Conservation (phyloP, 495 filamentous ascomycete species). For the Penicillium soppii region DNA sequence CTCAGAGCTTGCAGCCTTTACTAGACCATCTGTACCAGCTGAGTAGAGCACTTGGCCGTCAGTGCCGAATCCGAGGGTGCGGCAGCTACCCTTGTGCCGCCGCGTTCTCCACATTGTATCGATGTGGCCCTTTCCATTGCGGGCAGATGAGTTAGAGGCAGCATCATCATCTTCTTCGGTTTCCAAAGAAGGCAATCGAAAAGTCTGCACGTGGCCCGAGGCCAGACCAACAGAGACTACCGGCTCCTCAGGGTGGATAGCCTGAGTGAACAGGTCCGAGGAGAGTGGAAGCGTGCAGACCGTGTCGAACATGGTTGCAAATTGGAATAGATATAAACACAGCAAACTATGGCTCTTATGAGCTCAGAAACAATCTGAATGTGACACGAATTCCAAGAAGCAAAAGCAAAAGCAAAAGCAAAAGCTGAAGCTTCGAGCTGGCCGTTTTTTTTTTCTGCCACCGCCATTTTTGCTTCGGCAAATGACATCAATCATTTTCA, state of each 20-base stretch:
- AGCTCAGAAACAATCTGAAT: background rate
- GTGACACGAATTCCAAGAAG: background rate
- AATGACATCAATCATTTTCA: slow-evolving; percentile 1
- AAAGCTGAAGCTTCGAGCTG: slow-evolving; percentile 12
- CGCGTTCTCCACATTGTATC: slow-evolving; percentile 84
- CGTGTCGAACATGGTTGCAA: slow-evolving; percentile 69
- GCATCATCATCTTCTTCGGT: slow-evolving; percentile 48
- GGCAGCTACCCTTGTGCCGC: slow-evolving; percentile 90
- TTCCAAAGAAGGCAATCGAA: slow-evolving; percentile 65
- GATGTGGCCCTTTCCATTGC: slow-evolving; percentile 69
- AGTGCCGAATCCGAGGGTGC: slow-evolving; percentile 69
- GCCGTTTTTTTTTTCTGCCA: slow-evolving; percentile 20
- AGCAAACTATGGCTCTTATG: background rate
- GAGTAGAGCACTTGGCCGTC: slow-evolving; percentile 81
- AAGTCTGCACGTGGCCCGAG: slow-evolving; percentile 82
- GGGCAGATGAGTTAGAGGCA: slow-evolving; percentile 38
- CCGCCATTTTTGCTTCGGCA: slow-evolving; percentile 3
- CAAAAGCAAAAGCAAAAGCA: background rate
- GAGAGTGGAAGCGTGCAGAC: slow-evolving; percentile 85
- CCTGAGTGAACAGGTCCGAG: slow-evolving; percentile 86
- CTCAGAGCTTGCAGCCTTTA: slow-evolving; percentile 79
- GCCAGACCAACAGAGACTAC: slow-evolving; percentile 83
- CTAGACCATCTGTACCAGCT: slow-evolving; percentile 82
- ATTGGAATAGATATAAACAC: background rate
- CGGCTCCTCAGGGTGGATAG: slow-evolving; percentile 78